Base-by-base conservation (phyloP, 2,329 filamentous ascomycete species). In the Colletotrichum higginsianum region DNA sequence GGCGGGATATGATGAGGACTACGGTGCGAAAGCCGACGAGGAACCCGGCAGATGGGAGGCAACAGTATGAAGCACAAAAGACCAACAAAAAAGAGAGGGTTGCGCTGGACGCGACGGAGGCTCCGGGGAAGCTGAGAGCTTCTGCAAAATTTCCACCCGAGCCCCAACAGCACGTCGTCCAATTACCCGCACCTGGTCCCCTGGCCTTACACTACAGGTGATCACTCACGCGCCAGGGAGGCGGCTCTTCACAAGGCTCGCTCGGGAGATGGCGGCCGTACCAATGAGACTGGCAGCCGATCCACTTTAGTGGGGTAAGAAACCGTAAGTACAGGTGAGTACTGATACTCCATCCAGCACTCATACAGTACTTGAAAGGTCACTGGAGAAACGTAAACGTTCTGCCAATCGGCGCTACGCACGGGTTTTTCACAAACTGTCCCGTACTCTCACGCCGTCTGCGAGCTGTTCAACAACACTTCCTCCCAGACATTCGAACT, bases 101-200 rank as follows among this genome's bases (percentile, higher is more conserved):
- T 47, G 40, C 11, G 58, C 44, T 63, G 52, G 52, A 67, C 35
- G 57, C 40, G 65, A 68, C 52, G 53, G 65, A 68, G 56, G 68
- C 52, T 60, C 58, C 57, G 65, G 68, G 65, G 46, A 58, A 71
- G 68, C 65, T 71, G 23, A 53, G 68, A 68, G 68, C 68, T 71
- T 52, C 52, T 55, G 68, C 65, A 71, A 71, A 71, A 71, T 71
- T 71, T 71, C 68, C 68, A 68, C 68, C 21, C 5, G 4, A 63
- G 65, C 52, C 68, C 68, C 68, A 71, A 60, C 67, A 67, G 52
- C 35, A 67, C 23, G 52, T 67, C 56, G 56, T 68, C 56, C n/a
- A 58, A 68, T 68, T 62, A 55, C 13, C 38, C 60, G 60, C 47
- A 62, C 60, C 30, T 26, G 13, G 23, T 53, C 47, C 53, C 55